Percentiles rank a stretch among this genome's conserved stretches.
These are phyloP conservation scores for Geranium incanum DNA, from an alignment of 441 rosid species.

Conservation along the genomic window DNA sequence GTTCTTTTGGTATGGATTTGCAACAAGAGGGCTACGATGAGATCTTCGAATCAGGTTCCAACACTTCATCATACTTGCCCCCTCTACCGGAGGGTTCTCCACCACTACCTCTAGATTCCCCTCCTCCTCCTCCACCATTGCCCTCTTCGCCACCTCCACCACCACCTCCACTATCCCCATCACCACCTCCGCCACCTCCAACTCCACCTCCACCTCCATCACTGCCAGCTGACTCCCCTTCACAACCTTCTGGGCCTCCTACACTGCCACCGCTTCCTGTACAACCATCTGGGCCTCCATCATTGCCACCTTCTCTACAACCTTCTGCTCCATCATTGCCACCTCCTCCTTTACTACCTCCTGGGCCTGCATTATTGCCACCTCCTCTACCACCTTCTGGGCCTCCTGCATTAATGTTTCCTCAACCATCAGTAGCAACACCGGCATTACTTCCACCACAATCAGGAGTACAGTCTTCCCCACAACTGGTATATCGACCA, in stretches of 20 bases:
- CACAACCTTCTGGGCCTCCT: slow-evolving; percentile 38
- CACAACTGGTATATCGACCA: slow-evolving; percentile 59
- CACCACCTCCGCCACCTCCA: slow-evolving; percentile 28
- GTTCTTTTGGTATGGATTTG: slow-evolving; percentile 34
- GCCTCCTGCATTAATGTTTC: slow-evolving; percentile 35
- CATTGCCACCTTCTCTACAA: slow-evolving; percentile 28
- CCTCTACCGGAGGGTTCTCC: slow-evolving; percentile 62
- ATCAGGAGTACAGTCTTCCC: slow-evolving; percentile 48
- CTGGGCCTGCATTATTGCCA: slow-evolving; percentile 35
- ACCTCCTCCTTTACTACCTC: slow-evolving; percentile 31
- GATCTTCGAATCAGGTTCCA: slow-evolving; percentile 31
- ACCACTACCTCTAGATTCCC: slow-evolving; percentile 77
- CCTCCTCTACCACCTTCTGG: slow-evolving; percentile 26
- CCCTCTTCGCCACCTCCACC: slow-evolving; percentile 39
- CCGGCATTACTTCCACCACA: slow-evolving; percentile 42
- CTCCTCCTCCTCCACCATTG: slow-evolving; percentile 80
- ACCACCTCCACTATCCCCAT: slow-evolving; percentile 26
- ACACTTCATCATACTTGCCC: slow-evolving; percentile 31
- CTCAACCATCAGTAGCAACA: slow-evolving; percentile 29
- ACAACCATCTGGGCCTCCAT: slow-evolving; percentile 39
- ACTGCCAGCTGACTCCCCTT: slow-evolving; percentile 42
- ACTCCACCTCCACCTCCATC: slow-evolving; percentile 17
- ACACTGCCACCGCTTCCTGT: slow-evolving; percentile 31
- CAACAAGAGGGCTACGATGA: slow-evolving; percentile 32
- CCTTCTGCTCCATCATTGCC: slow-evolving; percentile 37